phyloP scores from a whole-genome alignment of 2,329 filamentous ascomycete genomes.

The Fusarium lateritium region DNA sequence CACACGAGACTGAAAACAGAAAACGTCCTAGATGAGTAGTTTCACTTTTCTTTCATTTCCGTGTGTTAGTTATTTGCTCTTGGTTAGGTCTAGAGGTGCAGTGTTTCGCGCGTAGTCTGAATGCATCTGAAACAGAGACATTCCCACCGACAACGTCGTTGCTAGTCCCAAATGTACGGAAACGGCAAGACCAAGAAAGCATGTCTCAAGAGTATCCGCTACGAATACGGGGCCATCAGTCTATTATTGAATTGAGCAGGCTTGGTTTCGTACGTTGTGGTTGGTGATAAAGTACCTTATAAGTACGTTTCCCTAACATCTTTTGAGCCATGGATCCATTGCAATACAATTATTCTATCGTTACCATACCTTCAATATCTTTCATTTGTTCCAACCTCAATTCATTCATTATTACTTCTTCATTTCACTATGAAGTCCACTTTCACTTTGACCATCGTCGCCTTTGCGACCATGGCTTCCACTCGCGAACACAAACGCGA shows the following conservation, averaged over 20 bases:
- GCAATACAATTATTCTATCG: background rate
- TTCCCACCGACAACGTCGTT: accelerated
- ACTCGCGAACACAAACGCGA: background rate
- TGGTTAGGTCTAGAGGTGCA: background rate
- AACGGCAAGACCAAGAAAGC: background rate
- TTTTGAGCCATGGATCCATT: background rate
- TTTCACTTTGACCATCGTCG: background rate
- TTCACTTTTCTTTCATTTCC: too few species aligned
- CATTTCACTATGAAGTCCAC: background rate
- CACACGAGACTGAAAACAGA: too few species aligned
- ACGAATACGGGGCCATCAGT: too few species aligned
- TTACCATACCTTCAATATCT: background rate
- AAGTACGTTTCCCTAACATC: background rate
- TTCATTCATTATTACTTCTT: background rate
- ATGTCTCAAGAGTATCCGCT: too few species aligned
- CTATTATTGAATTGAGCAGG: background rate
- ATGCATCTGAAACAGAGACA: accelerated
- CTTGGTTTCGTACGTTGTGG: accelerated
- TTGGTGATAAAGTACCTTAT: background rate
- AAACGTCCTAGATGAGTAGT: too few species aligned
- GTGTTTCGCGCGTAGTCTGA: background rate
- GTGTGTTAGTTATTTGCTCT: background rate
- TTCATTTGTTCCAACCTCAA: background rate
- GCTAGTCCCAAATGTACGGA: background rate
- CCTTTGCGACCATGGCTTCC: background rate